Evolutionary conservation across 164 flowering plant genomes (phyloP).

Genomic region (Tetrastigma voinierianum): DNA sequence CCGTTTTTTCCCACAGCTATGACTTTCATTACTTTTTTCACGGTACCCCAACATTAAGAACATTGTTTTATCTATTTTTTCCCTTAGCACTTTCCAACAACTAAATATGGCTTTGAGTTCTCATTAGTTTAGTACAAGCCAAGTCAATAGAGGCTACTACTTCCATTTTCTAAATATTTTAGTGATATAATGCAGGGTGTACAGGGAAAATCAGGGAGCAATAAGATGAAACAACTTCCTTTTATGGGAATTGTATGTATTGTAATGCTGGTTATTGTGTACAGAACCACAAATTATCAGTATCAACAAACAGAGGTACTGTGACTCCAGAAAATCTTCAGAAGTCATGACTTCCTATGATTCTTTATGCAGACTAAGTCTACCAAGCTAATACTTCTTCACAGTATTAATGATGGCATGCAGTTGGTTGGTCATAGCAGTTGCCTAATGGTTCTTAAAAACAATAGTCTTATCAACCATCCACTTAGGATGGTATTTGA

Average conservation of each 20-base stretch:
- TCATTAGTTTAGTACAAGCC: too few relatives aligned
- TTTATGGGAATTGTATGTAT: slow-evolving; percentile 64
- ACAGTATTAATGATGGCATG: background rate
- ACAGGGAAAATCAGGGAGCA: slow-evolving; percentile 57
- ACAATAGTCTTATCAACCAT: too few relatives aligned
- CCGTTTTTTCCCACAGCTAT: too few relatives aligned
- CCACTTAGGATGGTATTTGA: too few relatives aligned
- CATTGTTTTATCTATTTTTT: too few relatives aligned
- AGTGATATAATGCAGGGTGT: slow-evolving; percentile 6
- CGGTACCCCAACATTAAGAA: too few relatives aligned
- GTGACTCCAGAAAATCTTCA: background rate
- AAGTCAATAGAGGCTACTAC: too few relatives aligned
- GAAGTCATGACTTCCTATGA: background rate
- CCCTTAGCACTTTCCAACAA: too few relatives aligned
- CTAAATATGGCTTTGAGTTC: too few relatives aligned
- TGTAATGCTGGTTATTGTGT: slow-evolving; percentile 63
- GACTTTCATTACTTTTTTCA: too few relatives aligned
- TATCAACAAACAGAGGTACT: slow-evolving; percentile 69
- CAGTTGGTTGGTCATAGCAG: background rate
- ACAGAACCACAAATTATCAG: slow-evolving; percentile 72
- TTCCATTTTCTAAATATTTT: background rate
- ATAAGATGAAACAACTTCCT: slow-evolving; percentile 57
- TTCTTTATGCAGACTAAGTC: background rate
- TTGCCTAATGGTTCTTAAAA: too few relatives aligned
- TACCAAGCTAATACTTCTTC: too few relatives aligned